Evolutionary conservation across 2,329 filamentous ascomycete genomes (phyloP), one percentile per base, ranked within the genome.

Genomic region (Dendryphion nanum): DNA sequence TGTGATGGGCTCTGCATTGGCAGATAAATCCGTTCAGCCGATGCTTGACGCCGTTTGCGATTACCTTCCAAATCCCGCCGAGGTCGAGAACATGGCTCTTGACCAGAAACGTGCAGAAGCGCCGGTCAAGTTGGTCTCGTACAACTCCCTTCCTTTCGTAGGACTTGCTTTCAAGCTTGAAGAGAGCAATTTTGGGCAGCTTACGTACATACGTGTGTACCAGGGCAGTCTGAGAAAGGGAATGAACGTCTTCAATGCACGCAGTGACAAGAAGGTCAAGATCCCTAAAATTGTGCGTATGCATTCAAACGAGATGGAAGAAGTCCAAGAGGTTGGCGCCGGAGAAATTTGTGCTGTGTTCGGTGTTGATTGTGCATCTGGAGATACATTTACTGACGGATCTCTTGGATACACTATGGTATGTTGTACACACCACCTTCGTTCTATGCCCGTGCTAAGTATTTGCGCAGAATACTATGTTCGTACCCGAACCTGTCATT

Each of bases 301-400:
- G 93, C 93, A 98, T 75, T 95, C 90, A 31, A 95, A 97, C 64
- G 93, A 98, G 63, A 95, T 98, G 91, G 93, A 98, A 68, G 93
- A 98, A 61, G 89, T 96, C 19, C 76, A 72, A 39, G 90, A 96
- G 67, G 85, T 98, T 47, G 89, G 90, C 36, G 91, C 93, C 37
- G 93, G 93, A 68, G 93, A 98, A 69, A 98, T 98, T 49, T 98
- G 93, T 64, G 93, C 93, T 44, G 93, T 98, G 42, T 98, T 98
- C 62, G 93, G 93, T 60, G 87, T 98, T 38, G 93, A 98, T 57
- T 98, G 93, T 66, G 90, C 93, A 23, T 97, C 91, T 30, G 93
- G 93, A 57, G 93, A 98, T 67, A 97, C 91, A 30, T 98, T 98
- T 71, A 97, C 93, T 14, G 93, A 98, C 61, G 93, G 91, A 46